Percentiles rank a stretch among this genome's conserved stretches.
These are phyloP conservation scores for Aspergillus pseudoglaucus DNA, from an alignment of 2,329 filamentous ascomycete species.

Conservation along the genomic window DNA sequence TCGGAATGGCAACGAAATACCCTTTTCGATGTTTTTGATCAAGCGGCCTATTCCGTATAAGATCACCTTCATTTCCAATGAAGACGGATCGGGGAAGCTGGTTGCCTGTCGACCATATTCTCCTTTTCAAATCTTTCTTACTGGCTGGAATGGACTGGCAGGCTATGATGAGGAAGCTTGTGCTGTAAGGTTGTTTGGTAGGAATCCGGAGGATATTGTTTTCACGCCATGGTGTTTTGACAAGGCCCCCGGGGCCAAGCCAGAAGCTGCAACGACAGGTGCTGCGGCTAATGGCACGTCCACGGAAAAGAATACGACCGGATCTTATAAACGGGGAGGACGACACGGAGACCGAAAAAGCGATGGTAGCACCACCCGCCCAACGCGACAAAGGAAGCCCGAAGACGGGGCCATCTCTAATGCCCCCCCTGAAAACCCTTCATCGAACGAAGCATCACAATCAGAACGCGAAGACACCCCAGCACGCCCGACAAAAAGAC, in stretches of 20 bases:
- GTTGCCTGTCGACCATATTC: constrained; percentile 1
- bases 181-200: constrained; percentile 6
- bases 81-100: constrained; percentile 1
- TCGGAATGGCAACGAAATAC: constrained; percentile 7
- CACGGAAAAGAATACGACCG: too few species aligned
- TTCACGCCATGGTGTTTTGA: too few species aligned
- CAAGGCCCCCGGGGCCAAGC: too few species aligned
- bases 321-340: too few species aligned
- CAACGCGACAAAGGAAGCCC: too few species aligned
- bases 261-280: too few species aligned
- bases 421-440: too few species aligned
- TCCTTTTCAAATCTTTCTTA: constrained; percentile 3
- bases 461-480: not conserved
- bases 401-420: too few species aligned
- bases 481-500: not conserved
- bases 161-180: constrained; percentile 5
- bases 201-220: too few species aligned
- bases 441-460: not conserved
- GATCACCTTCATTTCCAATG: constrained; percentile 6
- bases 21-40: constrained; percentile 7
- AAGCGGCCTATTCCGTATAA: constrained; percentile 1
- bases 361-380: too few species aligned
- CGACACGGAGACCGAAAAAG: too few species aligned
- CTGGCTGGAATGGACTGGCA: constrained; percentile 7
- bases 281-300: too few species aligned